These are phyloP conservation scores for Chlorella sp. DNA, from an alignment of 139 green algal species.

Conservation along the genomic window DNA sequence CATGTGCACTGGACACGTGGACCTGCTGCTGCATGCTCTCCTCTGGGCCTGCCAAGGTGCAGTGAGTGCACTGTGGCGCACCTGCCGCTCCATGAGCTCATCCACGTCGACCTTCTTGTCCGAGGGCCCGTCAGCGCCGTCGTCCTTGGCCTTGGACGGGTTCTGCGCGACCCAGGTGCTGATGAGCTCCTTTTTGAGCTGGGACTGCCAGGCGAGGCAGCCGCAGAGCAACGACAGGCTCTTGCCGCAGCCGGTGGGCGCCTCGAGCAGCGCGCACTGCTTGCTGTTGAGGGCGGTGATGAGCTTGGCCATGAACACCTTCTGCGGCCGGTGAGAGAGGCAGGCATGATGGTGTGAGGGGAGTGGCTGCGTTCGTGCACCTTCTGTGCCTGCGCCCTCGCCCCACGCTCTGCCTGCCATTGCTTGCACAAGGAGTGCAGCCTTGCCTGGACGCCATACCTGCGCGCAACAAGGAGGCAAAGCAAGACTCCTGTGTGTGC, in stretches of 20 bases:
- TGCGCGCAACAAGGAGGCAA: neutral
- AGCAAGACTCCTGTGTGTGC: neutral
- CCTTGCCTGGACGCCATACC: neutral
- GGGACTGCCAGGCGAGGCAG: constrained; percentile 59
- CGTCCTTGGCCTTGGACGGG: neutral
- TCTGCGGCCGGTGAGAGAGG: constrained; percentile 34
- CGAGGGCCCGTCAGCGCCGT: neutral
- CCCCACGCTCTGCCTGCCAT: neutral
- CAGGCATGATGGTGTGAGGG: neutral
- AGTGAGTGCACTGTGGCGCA: too few relatives aligned
- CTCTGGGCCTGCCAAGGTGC: too few relatives aligned
- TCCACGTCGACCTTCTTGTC: neutral
- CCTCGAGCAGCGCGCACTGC: constrained; percentile 36
- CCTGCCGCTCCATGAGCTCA: too few relatives aligned
- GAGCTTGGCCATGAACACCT: constrained; percentile 79
- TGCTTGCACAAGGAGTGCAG: neutral
- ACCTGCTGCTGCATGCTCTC: too few relatives aligned
- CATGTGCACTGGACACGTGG: too few relatives aligned
- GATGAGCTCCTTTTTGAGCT: constrained; percentile 6
- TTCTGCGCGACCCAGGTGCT: neutral
- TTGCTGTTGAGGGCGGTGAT: constrained; percentile 54
- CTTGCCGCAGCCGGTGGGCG: constrained; percentile 72
- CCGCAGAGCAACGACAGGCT: constrained; percentile 84
- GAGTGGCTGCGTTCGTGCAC: neutral
- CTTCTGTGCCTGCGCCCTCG: too few relatives aligned